Percentiles rank a stretch among this genome's conserved stretches.
phyloP scores from a whole-genome alignment of 805 yeast genomes.

The Teunomyces lycoperdinae region DNA sequence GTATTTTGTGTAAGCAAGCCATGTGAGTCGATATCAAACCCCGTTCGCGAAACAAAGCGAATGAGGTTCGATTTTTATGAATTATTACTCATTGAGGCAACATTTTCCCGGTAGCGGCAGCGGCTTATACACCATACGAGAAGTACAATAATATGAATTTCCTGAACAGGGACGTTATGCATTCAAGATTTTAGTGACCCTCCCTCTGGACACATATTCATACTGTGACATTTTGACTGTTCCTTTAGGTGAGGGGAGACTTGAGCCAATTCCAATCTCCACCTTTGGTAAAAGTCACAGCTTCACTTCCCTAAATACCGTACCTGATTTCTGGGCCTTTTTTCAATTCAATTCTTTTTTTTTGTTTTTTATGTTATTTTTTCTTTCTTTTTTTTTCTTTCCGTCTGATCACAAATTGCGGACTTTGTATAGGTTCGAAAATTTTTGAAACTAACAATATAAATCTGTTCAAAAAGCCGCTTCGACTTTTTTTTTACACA shows the following conservation, averaged over 20 bases:
- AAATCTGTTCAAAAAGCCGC: background rate
- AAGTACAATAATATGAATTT: too few species aligned
- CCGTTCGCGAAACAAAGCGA: background rate
- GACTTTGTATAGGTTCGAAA: constrained; percentile 1
- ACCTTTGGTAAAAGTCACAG: background rate
- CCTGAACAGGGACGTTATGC: background rate
- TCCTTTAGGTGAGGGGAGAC: too few species aligned
- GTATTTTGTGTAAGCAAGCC: background rate
- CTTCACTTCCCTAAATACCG: background rate
- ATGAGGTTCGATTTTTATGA: background rate
- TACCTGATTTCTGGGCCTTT: background rate
- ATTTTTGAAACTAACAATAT: background rate
- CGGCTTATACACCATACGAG: background rate
- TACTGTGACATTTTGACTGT: too few species aligned
- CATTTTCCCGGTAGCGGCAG: background rate
- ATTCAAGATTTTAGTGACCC: too few species aligned
- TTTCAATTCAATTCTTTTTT: background rate
- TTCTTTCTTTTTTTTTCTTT: background rate
- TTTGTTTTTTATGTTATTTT: background rate
- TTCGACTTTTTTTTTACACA: background rate
- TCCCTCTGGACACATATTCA: too few species aligned
- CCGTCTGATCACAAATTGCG: constrained; percentile 1
- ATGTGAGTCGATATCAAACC: constrained; percentile 1
- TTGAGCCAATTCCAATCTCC: background rate
- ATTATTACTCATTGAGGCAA: background rate